Evolutionary conservation across 805 yeast genomes (phyloP), one percentile per base, ranked within the genome.

Genomic region (Hanseniaspora guilliermondii): DNA sequence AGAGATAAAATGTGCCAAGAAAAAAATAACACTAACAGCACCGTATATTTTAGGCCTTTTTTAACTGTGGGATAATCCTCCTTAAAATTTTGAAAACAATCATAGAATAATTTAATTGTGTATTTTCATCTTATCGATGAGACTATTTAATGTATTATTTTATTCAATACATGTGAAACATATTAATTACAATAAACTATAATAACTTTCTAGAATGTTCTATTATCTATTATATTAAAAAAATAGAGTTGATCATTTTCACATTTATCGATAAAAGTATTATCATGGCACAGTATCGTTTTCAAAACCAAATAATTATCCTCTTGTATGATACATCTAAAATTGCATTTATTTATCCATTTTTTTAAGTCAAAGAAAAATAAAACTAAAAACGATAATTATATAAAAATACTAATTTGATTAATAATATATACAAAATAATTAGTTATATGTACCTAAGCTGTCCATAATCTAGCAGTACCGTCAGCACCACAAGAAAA

Each of bases 401-500:
- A 21, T 38, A 11, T 5, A 12, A 38, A 16, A 38, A 11, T 25
- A 38, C 8, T 19, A 7, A 21, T 38, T 35, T n/a, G 16, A 16
- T 7, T 11, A 21, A 40, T 2, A 22, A 25, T 47, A 27, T 47
- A 14, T 33, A 27, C 36, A 36, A 32, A 24, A 36, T 38, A 22
- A 11, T 33, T 21, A 19, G 6, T 25, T 24, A 9, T 36, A 12
- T 14, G 38, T 24, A 21, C 21, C 60, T 70, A 85, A 17, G 96
- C 86, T 27, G 98, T 93, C 98, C 98, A 93, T 64, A 93, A 72
- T 64, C 96, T 81, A 6, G 97, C 97, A 41, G 87, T 80, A 57
- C 95, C 87, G 70, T 93, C 98, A 22, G 97, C 97, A 62, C 97
- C 98, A 11, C 96, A 87, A 65, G 93, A 83, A 68, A 93, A 88